Evolutionary conservation across 345 rosid species (phyloP), one percentile per base, ranked within the genome.

Genomic region (Populus euphratica): DNA sequence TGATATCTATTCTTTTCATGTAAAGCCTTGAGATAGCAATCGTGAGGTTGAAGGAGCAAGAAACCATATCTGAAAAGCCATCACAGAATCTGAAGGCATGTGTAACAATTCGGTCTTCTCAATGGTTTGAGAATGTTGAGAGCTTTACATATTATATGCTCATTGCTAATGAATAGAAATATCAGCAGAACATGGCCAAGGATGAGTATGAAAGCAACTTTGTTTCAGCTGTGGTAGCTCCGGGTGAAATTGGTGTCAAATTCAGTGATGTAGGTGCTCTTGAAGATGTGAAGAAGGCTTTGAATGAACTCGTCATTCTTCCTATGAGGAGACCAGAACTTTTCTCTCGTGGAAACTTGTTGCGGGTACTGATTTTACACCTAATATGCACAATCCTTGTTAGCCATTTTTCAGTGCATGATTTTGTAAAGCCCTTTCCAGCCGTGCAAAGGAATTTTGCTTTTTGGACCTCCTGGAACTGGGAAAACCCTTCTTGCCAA

Each of bases 401-500:
- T 59, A 59, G 29, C 14, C 62, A 35, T 61, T 72, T 70, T 59
- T 31, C 70, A 43, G 41, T 65, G 14, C 21, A 5, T 84, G 79
- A 73, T 67, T 77, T 16, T 64, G 72, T 71, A 5, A 44, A 62
- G 10, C 21, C 74, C 81, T 76, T 83, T 69, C 52, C 89, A 96
- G 99, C 98, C 98, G 6, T 94, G 99, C 87, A 96, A 94, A 91
- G 99, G 98, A 68, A 90, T 96, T 82, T 87, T 94, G 80, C 95
- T 96, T 39, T 96, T 96, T 86, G 99, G 99, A 76, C 99, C 99
- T 85, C 99, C 99, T 85, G 99, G 99, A 82, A 96, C 99, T 67
- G 99, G 98, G 83, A 96, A 96, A 84, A 94, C 99, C 27, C 91
- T 96, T 70, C 93, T 94, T 77, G 99, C 97, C 54, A 96, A 94